Base-by-base conservation (phyloP, 225 moss, liverwort and hornwort species). In the Asterella californica region DNA sequence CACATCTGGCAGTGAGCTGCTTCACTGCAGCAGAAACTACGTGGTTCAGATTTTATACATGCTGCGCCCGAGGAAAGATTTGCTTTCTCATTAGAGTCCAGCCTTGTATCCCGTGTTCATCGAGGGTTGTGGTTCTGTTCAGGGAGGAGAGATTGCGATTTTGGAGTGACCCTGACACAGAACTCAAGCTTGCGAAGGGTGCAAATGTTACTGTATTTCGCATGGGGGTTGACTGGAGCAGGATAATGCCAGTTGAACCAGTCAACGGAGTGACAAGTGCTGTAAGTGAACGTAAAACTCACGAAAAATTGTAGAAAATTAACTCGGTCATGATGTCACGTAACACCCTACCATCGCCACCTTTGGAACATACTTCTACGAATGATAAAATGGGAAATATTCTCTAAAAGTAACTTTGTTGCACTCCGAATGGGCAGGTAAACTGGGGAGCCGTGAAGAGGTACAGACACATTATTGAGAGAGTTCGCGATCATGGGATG, bases 171-270 rank as follows among this genome's bases (percentile, higher is more conserved):
- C 99, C 99, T 50, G 99, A 99, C 87, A 91, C 90, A 27, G 99
- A 99, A 88, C 84, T 99, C 73, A 89, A 88, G 81, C 95, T 99
- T 46, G 99, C 99, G 21, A 88, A 86, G 82, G 92, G 76, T 36
- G 88, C 93, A 52, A 85, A 90, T 72, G 90, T 91, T 4, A 88
- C 89, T 63, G 94, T 99, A 33, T 99, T 94, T 68, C 93, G 99
- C 9, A 93, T 99, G 99, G 99, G 99, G 50, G 87, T 99, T 42
- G 99, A 99, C 80, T 99, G 99, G 99, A 90, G 93, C 84, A 90
- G 99, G 75, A 89, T 99, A 70, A 88, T 95, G 87, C 99, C 99
- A 34, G 89, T 90, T 50, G 99, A 99, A 84, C 99, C 99, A 72
- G 83, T 94, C 65, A 27, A 90, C 76, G 99, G 95, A 50, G 64